These are phyloP conservation scores for Aspergillus sp. DNA, from an alignment of 2,329 filamentous ascomycete genomes.

Conservation along the genomic window DNA sequence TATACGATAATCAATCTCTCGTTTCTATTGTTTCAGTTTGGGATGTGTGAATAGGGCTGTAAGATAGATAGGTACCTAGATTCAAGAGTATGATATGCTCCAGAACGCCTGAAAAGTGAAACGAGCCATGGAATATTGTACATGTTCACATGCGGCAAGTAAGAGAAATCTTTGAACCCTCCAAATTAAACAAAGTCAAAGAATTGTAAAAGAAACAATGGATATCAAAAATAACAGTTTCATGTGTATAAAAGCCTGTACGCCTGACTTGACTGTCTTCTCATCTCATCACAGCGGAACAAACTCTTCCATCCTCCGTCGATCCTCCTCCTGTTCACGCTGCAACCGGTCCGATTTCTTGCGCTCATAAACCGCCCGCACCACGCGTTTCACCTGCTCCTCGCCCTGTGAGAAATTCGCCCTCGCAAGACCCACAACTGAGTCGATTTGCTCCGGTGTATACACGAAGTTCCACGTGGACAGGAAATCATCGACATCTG, in stretches of 20 bases:
- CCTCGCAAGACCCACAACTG: slow-evolving; percentile 74
- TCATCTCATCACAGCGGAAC: slow-evolving; percentile 25
- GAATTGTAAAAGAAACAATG: neutral
- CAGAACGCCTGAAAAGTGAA: neutral
- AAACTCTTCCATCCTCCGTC: slow-evolving; percentile 31
- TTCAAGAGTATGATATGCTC: neutral
- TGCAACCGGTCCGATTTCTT: slow-evolving; percentile 63
- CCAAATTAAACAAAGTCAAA: neutral
- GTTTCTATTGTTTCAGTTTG: neutral
- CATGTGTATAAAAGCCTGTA: neutral
- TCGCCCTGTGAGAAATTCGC: slow-evolving; percentile 85
- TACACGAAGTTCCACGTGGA: slow-evolving; percentile 99
- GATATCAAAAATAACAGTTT: neutral
- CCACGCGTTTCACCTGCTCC: slow-evolving; percentile 72
- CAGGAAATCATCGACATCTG: slow-evolving; percentile 78
- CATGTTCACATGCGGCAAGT: neutral
- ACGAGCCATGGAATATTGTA: neutral
- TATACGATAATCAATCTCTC: neutral
- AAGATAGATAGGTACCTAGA: neutral
- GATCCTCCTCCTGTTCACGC: slow-evolving; percentile 27
- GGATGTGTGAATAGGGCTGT: too few relatives aligned
- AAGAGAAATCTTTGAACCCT: neutral
- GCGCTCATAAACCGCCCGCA: slow-evolving; percentile 87
- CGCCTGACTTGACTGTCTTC: neutral
- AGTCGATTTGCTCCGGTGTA: slow-evolving; percentile 83